Evolutionary conservation across 2,329 filamentous ascomycete species (phyloP).

Genomic region (Botryotinia calthae): DNA sequence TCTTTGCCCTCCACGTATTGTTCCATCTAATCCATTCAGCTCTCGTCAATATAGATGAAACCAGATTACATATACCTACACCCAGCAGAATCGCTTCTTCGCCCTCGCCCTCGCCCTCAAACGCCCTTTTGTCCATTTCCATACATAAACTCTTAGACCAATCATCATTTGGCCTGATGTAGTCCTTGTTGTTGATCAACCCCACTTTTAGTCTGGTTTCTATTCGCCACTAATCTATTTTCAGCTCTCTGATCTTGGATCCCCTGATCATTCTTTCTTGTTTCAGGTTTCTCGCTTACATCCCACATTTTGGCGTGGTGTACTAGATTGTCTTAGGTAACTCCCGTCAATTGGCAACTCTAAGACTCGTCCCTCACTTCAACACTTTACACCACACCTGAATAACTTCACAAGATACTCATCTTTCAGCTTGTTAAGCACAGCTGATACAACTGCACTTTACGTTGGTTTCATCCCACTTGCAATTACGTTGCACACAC

Average conservation of each 20-base stretch:
- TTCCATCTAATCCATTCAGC: neutral
- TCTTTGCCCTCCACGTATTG: neutral
- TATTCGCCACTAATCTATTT: neutral
- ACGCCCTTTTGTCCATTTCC: neutral
- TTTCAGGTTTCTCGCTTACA: slow-evolving; percentile 23
- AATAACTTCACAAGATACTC: slow-evolving; percentile 2
- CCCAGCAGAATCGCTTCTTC: neutral
- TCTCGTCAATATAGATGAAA: neutral
- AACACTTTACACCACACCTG: neutral
- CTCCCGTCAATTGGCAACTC: neutral
- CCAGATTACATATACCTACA: neutral
- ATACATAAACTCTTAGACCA: neutral
- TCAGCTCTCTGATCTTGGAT: neutral
- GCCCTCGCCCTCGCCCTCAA: neutral
- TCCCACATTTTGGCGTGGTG: slow-evolving; percentile 18
- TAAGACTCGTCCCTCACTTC: neutral
- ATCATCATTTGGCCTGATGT: neutral
- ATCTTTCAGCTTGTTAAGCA: neutral
- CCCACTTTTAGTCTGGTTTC: neutral
- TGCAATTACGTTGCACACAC: neutral
- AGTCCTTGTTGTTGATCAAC: neutral
- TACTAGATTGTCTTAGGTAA: slow-evolving; percentile 6
- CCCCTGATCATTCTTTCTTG: neutral
- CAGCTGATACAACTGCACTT: neutral
- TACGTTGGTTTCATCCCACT: neutral